A percentile compares a stretch with the other conserved stretches of the same genome.
phyloP scores from a whole-genome alignment of 2,329 filamentous ascomycete genomes.

The Leptographium wingfieldii region DNA sequence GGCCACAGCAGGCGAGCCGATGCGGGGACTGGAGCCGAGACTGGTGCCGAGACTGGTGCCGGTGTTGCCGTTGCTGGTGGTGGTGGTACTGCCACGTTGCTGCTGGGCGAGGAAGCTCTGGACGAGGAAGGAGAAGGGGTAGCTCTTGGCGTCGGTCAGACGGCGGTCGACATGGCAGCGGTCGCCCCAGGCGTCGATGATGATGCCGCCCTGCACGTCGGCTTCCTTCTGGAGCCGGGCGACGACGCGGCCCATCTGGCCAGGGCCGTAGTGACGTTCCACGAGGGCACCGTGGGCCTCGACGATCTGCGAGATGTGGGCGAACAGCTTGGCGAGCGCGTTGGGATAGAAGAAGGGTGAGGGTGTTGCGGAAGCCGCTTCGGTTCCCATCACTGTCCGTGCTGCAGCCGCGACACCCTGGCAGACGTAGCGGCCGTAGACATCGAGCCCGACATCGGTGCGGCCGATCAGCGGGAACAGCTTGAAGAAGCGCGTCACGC shows the following conservation, averaged over 20 bases:
- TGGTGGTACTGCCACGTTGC: conserved; percentile 39
- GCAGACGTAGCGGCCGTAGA: conserved; percentile 92
- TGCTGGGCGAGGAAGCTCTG: conserved; percentile 78
- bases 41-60: conserved; percentile 30
- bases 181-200: conserved; percentile 91
- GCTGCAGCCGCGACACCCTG: conserved; percentile 82
- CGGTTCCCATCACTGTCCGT: conserved; percentile 59
- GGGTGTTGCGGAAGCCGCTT: conserved; percentile 23
- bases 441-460: conserved; percentile 78
- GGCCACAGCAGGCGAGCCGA: conserved; percentile 58
- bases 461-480: conserved; percentile 88
- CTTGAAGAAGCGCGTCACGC: conserved; percentile 95
- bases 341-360: conserved; percentile 74
- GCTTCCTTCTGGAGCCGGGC: conserved; percentile 88
- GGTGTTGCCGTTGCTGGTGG: conserved; percentile 15
- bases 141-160: conserved; percentile 91
- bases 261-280: conserved; percentile 82
- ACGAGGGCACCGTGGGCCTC: conserved; percentile 85
- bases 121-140: conserved; percentile 92
- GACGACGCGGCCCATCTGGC: conserved; percentile 91
- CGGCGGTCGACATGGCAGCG: conserved; percentile 74
- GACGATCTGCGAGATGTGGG: conserved; percentile 94
- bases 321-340: conserved; percentile 81
- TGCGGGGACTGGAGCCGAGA: conserved; percentile 47
- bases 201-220: conserved; percentile 89